These are phyloP conservation scores for Aristolochia fimbriata DNA, from an alignment of 164 flowering plant species.

Conservation along the genomic window DNA sequence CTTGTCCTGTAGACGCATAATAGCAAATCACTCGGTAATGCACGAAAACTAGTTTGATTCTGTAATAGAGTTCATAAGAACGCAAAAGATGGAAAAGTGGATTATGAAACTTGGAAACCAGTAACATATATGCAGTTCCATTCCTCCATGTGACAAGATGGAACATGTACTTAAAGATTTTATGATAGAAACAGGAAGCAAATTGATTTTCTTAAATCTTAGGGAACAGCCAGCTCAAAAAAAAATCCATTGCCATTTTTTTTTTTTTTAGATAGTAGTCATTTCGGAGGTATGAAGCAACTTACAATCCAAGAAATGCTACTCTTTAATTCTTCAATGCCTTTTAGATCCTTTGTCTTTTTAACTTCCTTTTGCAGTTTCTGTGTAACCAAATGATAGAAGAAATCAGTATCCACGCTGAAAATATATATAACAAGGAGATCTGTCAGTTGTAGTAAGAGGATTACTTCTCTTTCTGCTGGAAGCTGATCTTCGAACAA, in stretches of 20 bases:
- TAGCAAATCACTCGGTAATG: neutral
- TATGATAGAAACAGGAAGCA: no score
- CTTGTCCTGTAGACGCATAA: conserved; percentile 37
- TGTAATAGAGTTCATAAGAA: no score
- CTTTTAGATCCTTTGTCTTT: conserved; percentile 44
- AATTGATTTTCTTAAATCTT: no score
- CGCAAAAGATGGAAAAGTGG: no score
- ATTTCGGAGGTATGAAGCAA: neutral
- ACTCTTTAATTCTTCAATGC: conserved; percentile 33
- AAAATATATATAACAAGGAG: neutral
- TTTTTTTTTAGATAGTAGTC: no score
- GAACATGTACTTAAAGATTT: no score
- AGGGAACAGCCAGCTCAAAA: no score
- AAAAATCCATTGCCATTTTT: no score
- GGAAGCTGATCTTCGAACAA: conserved; percentile 55
- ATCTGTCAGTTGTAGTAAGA: neutral
- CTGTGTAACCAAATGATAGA: conserved; percentile 21
- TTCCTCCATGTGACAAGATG: no score
- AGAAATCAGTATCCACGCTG: neutral
- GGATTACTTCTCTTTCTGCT: conserved; percentile 63
- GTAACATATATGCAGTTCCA: no score
- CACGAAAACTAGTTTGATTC: neutral
- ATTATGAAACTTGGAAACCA: no score
- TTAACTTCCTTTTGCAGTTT: conserved; percentile 50
- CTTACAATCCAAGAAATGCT: conserved; percentile 72